Percentiles rank a stretch among this genome's conserved stretches.
These are phyloP conservation scores for Cnidoscolus chayamansa DNA, from an alignment of 441 rosid genomes.

Conservation along the genomic window DNA sequence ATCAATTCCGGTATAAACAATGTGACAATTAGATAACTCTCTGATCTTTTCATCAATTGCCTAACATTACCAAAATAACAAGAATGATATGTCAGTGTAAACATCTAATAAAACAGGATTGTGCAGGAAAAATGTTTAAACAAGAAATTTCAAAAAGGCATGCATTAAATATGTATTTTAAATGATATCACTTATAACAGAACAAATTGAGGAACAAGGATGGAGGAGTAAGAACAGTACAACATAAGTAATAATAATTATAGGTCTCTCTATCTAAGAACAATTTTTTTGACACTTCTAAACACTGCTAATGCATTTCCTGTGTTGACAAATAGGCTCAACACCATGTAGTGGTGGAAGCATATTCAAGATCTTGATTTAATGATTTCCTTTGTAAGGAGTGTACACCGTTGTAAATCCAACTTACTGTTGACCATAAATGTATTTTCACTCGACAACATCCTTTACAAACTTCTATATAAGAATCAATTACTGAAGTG, in stretches of 20 bases:
- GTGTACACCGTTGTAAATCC: neutral
- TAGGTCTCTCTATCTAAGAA: neutral
- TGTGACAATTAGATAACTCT: constrained; percentile 92
- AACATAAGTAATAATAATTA: neutral
- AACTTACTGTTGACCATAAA: neutral
- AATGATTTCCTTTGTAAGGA: neutral
- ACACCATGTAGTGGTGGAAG: neutral
- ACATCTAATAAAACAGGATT: constrained; percentile 6
- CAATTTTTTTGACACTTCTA: neutral
- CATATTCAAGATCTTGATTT: neutral
- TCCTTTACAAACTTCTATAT: neutral
- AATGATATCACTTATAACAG: neutral
- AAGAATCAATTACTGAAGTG: neutral
- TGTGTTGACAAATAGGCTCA: neutral
- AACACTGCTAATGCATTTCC: neutral
- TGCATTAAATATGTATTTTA: neutral
- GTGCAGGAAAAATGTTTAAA: neutral
- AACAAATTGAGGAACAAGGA: neutral
- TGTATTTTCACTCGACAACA: constrained; percentile 10
- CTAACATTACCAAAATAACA: constrained; percentile 45
- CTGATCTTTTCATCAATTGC: constrained; percentile 95
- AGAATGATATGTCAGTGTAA: constrained; percentile 13
- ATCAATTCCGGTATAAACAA: constrained; percentile 65
- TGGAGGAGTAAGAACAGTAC: neutral
- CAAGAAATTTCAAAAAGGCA: neutral